Evolutionary conservation across 2,329 filamentous ascomycete genomes (phyloP), one percentile per base, ranked within the genome.

Genomic region (Epichloe elymi): DNA sequence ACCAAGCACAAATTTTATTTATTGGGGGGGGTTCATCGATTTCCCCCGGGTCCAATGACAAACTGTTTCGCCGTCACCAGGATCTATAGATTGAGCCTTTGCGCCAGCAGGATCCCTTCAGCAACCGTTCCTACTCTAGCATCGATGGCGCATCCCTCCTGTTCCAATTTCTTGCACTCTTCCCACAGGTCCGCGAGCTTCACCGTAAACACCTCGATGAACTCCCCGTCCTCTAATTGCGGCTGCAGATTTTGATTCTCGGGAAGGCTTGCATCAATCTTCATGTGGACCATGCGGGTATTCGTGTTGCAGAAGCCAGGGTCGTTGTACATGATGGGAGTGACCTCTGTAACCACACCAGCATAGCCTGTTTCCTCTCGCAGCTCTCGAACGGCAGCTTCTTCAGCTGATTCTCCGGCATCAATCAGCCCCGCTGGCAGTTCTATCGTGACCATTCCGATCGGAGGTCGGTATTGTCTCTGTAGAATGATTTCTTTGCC

Each of bases 181-280:
- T 74, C 74, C 70, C 83, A 88, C 39, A 91, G 65, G 14, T 75
- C 70, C 19, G 67, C 70, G 42, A 91, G 62, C 5, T 81, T 82
- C 7, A 88, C 74, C 8, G 77, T 79, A 60, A 91, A 90, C 36
- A 83, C 82, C 63, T 90, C 85, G 60, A 91, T 90, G 62, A 89
- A 90, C 67, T 91, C 86, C 55, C 81, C 83, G 26, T 89, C 86
- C 62, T 91, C 86, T 6, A 90, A 72, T 61, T 85, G 70, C 0
- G 86, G 82, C 63, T 81, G 74, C 1, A 79, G 80, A 49, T 85
- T 72, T 62, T 83, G 76, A 62, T 91, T 91, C 58, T 81, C 81
- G 0, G 83, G 76, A 1, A 80, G 69, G 4, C 69, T 74, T 74
- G 86, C 79, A 64, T 91, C 85, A 55, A 91, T 78, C 1, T 72